Percentiles rank a stretch among this genome's conserved stretches.
Conservation (phyloP, 1,284 basidiomycete species). For the Apiotrichum brassicae region DNA sequence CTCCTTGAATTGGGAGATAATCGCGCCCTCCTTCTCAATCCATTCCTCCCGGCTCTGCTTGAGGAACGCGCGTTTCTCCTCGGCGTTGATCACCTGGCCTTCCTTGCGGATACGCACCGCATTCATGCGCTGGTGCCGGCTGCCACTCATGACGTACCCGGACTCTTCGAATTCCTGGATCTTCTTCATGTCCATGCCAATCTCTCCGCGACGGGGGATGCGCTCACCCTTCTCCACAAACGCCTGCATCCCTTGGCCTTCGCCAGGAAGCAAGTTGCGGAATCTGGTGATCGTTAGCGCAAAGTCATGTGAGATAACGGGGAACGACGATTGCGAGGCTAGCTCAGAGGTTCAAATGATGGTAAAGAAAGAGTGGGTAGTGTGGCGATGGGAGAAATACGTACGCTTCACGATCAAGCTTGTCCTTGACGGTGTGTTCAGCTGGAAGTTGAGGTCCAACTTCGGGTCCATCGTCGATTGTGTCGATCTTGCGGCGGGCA, state of each 20-base stretch:
- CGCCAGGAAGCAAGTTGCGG: constrained; percentile 81
- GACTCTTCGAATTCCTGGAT: constrained; percentile 80
- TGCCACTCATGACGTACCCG: constrained; percentile 98
- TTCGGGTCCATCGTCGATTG: constrained; percentile 60
- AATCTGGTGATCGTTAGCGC: too few relatives aligned
- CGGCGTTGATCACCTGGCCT: constrained; percentile 96
- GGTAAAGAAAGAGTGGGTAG: too few relatives aligned
- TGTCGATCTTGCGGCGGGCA: constrained; percentile 17
- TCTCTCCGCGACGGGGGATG: constrained; percentile 97
- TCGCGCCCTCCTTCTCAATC: constrained; percentile 69
- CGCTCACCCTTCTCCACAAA: constrained; percentile 84
- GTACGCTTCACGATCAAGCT: constrained; percentile 53
- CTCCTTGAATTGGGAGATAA: constrained; percentile 64
- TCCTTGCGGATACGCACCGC: constrained; percentile 94
- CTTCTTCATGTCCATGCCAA: constrained; percentile 78
- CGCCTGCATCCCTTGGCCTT: constrained; percentile 94
- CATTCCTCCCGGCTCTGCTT: constrained; percentile 90
- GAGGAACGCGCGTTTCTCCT: constrained; percentile 90
- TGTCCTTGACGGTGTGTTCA: constrained; percentile 52
- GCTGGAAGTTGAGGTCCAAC: constrained; percentile 55
- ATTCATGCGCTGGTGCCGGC: constrained; percentile 88
- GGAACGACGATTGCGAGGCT: too few relatives aligned
- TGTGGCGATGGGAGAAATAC: too few relatives aligned
- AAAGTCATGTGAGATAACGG: too few relatives aligned
- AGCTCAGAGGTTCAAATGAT: too few relatives aligned